phyloP scores from a whole-genome alignment of 345 rosid genomes.

The Turnera subulata region DNA sequence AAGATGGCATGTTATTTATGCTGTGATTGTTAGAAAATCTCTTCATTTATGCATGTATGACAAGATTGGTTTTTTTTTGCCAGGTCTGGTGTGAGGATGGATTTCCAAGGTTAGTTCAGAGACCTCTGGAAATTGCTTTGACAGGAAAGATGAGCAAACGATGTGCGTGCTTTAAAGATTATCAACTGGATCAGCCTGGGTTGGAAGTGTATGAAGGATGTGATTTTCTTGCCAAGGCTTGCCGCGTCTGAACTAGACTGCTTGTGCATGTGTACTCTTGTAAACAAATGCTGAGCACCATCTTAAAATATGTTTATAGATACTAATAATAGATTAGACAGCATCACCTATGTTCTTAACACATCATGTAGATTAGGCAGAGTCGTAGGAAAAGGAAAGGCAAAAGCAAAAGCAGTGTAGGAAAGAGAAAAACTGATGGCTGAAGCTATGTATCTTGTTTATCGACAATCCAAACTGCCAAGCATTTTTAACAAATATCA shows the following conservation, averaged over 20 bases:
- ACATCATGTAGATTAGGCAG: too few species aligned
- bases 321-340: too few species aligned
- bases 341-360: too few species aligned
- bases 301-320: too few species aligned
- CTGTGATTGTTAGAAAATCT: neutral
- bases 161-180: slow-evolving; percentile 77
- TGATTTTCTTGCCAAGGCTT: slow-evolving; percentile 57
- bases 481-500: too few species aligned
- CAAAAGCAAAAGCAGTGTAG: too few species aligned
- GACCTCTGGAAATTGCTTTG: slow-evolving; percentile 86
- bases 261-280: too few species aligned
- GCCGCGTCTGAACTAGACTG: slow-evolving; percentile 55
- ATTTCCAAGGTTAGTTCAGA: slow-evolving; percentile 79
- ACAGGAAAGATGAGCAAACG: slow-evolving; percentile 89
- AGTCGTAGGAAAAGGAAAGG: too few species aligned
- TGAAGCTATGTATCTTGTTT: too few species aligned
- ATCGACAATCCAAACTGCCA: too few species aligned
- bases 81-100: slow-evolving; percentile 97
- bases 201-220: slow-evolving; percentile 80
- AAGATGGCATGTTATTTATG: neutral
- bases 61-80: neutral
- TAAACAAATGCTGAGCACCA: too few species aligned
- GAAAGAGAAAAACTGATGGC: too few species aligned
- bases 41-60: neutral
- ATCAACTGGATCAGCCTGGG: slow-evolving; percentile 62